These are phyloP conservation scores for Leonotis leonurus DNA, from an alignment of 257 asterid genomes.

Conservation along the genomic window DNA sequence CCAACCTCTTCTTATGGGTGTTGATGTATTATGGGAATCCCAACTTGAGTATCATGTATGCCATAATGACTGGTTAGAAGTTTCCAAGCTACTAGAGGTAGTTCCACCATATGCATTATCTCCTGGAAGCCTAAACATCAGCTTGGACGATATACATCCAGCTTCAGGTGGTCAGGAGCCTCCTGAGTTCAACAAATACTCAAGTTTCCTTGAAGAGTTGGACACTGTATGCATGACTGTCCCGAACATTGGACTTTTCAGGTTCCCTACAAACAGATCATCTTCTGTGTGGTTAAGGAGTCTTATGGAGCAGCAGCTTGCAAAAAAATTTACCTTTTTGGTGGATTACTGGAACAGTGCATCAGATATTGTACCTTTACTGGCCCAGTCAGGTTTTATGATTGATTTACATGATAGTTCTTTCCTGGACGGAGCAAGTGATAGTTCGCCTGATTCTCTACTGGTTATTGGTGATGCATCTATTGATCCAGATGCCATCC, in stretches of 20 bases:
- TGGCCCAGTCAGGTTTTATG: constrained; percentile 81
- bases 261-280: constrained; percentile 46
- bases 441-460: constrained; percentile 45
- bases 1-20: constrained; percentile 92
- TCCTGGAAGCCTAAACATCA: constrained; percentile 60
- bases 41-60: constrained; percentile 83
- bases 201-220: constrained; percentile 62
- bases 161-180: constrained; percentile 41
- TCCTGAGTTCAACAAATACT: constrained; percentile 42
- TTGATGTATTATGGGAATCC: constrained; percentile 91
- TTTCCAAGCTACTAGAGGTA: constrained; percentile 75
- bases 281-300: constrained; percentile 67
- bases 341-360: constrained; percentile 69
- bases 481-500: constrained; percentile 47
- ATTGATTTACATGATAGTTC: constrained; percentile 29
- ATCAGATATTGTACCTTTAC: constrained; percentile 59
- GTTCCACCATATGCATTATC: constrained; percentile 73
- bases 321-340: constrained; percentile 59
- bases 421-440: constrained; percentile 37
- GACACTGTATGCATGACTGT: constrained; percentile 63
- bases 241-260: constrained; percentile 56
- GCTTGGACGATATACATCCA: constrained; percentile 52
- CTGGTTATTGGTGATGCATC: constrained; percentile 44
- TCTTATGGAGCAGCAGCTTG: constrained; percentile 86
- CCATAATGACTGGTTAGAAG: constrained; percentile 87